Conservation (phyloP, 495 filamentous ascomycete genomes). For the Daldinia concentrica region DNA sequence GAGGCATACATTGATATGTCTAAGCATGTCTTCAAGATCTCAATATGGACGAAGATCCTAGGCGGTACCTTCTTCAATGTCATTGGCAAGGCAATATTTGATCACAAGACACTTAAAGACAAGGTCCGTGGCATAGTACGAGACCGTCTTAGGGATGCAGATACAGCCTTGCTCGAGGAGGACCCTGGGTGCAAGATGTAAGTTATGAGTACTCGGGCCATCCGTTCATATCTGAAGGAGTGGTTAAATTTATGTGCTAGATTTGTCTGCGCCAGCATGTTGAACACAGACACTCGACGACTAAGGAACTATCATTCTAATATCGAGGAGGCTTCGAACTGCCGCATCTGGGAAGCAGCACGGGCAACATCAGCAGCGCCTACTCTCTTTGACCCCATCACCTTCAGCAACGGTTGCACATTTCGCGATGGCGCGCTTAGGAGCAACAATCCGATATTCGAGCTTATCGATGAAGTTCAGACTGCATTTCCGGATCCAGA, state of each 20-base stretch:
- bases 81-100: neutral
- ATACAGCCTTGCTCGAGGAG: neutral
- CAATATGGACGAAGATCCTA: neutral
- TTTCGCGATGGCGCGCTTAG: neutral
- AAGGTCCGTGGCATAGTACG: neutral
- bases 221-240: neutral
- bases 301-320: conserved; percentile 1
- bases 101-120: neutral
- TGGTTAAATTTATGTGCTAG: neutral
- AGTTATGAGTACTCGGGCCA: neutral
- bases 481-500: neutral
- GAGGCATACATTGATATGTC: neutral
- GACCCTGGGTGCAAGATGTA: neutral
- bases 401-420: neutral
- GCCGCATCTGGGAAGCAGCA: neutral
- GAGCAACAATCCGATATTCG: neutral
- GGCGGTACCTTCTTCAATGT: neutral
- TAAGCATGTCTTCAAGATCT: neutral
- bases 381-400: conserved; percentile 8
- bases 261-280: neutral
- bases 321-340: conserved; percentile 4
- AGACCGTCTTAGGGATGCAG: neutral
- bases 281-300: neutral
- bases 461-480: neutral
- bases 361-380: conserved; percentile 12